Conservation (phyloP, 2,329 filamentous ascomycete species). For the Xylariomycetidae sp. region DNA sequence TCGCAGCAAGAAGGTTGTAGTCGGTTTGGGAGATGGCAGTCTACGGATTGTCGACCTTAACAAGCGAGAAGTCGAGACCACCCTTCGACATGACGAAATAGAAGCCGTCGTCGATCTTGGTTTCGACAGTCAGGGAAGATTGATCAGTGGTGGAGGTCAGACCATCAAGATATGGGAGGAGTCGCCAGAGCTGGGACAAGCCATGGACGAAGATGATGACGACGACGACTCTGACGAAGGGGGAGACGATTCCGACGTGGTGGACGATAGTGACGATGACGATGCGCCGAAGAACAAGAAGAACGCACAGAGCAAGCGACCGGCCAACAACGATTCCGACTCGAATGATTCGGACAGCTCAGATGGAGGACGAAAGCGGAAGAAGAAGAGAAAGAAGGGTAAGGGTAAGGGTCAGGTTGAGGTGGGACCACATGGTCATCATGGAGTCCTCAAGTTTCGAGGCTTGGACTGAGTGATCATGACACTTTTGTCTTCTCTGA, state of each 20-base stretch:
- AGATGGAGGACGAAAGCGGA: conserved; percentile 34
- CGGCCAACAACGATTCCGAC: conserved; percentile 33
- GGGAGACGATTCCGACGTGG: conserved; percentile 34
- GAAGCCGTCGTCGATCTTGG: conserved; percentile 77
- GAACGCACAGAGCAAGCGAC: conserved; percentile 31
- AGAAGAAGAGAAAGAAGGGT: conserved; percentile 40
- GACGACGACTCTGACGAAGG: conserved; percentile 38
- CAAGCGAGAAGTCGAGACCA: conserved; percentile 62
- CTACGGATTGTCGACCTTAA: conserved; percentile 73
- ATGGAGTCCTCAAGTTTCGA: conserved; percentile 45
- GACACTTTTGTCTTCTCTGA: no score
- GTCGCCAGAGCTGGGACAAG: conserved; percentile 47
- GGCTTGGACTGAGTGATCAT: conserved; percentile 33
- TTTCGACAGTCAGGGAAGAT: conserved; percentile 77
- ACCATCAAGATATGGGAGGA: conserved; percentile 88
- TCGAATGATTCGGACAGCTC: conserved; percentile 40
- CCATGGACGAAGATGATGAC: conserved; percentile 39
- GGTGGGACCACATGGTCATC: conserved; percentile 44
- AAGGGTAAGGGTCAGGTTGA: conserved; percentile 30
- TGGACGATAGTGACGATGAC: conserved; percentile 37
- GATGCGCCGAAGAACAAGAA: conserved; percentile 37
- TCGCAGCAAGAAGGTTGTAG: conserved; percentile 66
- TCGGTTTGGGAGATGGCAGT: conserved; percentile 75
- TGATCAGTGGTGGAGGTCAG: conserved; percentile 84
- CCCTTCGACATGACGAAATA: conserved; percentile 73